These are phyloP conservation scores for Crithidia mellificae DNA, from an alignment of 208 protist genomes.

Conservation along the genomic window DNA sequence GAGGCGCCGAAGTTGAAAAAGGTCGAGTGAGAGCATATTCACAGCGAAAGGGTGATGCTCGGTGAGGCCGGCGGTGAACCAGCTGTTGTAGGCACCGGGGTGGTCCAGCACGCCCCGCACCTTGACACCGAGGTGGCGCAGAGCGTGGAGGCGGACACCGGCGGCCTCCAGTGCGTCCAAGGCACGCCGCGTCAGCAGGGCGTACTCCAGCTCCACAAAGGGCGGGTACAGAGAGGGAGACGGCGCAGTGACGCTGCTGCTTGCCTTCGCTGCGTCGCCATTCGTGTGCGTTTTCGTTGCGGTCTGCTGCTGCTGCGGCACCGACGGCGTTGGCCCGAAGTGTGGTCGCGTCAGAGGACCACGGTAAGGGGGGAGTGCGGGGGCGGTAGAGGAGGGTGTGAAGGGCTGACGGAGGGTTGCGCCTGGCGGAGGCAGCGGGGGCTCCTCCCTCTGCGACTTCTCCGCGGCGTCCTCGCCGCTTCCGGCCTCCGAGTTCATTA, in stretches of 20 bases:
- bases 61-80: conserved; percentile 71
- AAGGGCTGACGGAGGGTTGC: not conserved
- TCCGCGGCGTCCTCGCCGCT: not conserved
- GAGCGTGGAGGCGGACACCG: conserved; percentile 50
- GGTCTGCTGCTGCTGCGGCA: conserved; percentile 3
- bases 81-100: conserved; percentile 84
- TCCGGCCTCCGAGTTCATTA: not conserved
- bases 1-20: conserved; percentile 56
- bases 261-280: not conserved
- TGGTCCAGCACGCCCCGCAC: conserved; percentile 86
- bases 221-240: conserved; percentile 27
- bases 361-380: conserved; percentile 6
- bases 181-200: conserved; percentile 76
- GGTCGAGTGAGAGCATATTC: conserved; percentile 81
- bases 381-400: not conserved
- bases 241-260: not conserved
- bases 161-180: conserved; percentile 73
- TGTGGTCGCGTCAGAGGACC: conserved; percentile 28
- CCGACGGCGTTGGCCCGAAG: conserved; percentile 10
- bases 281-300: not conserved
- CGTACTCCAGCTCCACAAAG: conserved; percentile 73
- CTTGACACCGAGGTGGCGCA: conserved; percentile 56
- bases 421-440: not conserved
- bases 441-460: not conserved
- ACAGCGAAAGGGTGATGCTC: conserved; percentile 87